phyloP scores from a whole-genome alignment of 495 filamentous ascomycete species.

The Podospora australis region DNA sequence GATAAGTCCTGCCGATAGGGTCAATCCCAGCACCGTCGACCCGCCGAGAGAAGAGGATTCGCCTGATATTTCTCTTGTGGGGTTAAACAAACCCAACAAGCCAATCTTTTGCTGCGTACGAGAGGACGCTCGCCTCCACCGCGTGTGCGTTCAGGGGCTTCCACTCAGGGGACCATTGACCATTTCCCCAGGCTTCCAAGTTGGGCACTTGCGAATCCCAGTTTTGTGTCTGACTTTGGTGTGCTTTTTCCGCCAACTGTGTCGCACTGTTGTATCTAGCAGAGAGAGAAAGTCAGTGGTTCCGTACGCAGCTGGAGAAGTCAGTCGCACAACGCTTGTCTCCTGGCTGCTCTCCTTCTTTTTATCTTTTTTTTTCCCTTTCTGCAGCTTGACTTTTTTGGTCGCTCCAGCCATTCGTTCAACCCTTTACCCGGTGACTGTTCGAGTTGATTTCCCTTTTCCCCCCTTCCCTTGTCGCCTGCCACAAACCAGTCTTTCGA shows the following conservation, averaged over 20 bases:
- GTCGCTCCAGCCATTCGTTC: not conserved
- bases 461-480: not conserved
- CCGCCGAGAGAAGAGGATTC: no score
- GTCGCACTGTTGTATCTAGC: no score
- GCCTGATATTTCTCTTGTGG: no score
- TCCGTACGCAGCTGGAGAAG: no score
- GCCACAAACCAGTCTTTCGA: constrained; percentile 1
- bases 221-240: not conserved
- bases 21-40: not conserved
- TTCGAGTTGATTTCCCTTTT: not conserved
- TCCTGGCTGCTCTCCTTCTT: not conserved
- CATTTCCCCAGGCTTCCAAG: no score
- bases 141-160: not conserved
- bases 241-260: not conserved
- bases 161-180: no score
- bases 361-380: not conserved
- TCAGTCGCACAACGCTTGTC: not conserved
- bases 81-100: no score
- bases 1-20: not conserved
- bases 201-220: not conserved
- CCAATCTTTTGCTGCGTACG: no score
- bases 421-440: not conserved
- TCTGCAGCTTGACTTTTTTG: not conserved
- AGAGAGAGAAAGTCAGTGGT: no score
- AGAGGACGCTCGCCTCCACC: not conserved